Conservation (phyloP, 1,139 yeast genomes). For the Debaryomyces udenii region DNA sequence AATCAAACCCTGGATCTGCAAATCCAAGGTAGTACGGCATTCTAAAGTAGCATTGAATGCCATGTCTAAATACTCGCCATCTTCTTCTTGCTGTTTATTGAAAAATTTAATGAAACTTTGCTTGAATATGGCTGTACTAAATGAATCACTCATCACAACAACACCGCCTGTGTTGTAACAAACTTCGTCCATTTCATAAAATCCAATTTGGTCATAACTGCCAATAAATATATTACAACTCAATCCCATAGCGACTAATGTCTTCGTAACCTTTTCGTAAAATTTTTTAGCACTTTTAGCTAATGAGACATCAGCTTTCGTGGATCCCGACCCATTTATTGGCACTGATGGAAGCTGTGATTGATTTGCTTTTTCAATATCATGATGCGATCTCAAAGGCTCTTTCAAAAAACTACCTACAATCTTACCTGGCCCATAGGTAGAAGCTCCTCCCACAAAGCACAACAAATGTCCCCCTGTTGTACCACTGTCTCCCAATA, state of each 20-base stretch:
- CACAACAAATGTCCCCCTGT: conserved; percentile 65
- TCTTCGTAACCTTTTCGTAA: conserved; percentile 48
- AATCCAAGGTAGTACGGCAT: conserved; percentile 49
- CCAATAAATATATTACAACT: conserved; percentile 63
- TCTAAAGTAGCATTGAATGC: conserved; percentile 65
- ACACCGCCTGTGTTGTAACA: conserved; percentile 63
- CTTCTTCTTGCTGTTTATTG: conserved; percentile 31
- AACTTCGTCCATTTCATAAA: conserved; percentile 64
- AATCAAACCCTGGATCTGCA: conserved; percentile 58
- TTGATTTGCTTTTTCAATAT: conserved; percentile 47
- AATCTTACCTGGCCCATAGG: conserved; percentile 58
- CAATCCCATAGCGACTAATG: conserved; percentile 46
- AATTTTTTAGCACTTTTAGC: conserved; percentile 40
- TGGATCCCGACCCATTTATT: conserved; percentile 27
- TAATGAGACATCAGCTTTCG: conserved; percentile 36
- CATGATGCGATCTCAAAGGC: conserved; percentile 63
- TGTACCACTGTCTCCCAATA: conserved; percentile 40
- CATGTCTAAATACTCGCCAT: conserved; percentile 42
- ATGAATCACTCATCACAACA: conserved; percentile 64
- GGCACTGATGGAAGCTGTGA: conserved; percentile 35
- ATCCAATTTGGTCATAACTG: conserved; percentile 68
- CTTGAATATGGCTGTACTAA: conserved; percentile 64
- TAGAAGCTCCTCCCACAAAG: conserved; percentile 63
- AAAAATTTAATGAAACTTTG: conserved; percentile 63
- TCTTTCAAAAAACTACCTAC: conserved; percentile 53